These are phyloP conservation scores for Leccinum uliginosum DNA, from an alignment of 768 basidiomycete genomes.

Conservation along the genomic window DNA sequence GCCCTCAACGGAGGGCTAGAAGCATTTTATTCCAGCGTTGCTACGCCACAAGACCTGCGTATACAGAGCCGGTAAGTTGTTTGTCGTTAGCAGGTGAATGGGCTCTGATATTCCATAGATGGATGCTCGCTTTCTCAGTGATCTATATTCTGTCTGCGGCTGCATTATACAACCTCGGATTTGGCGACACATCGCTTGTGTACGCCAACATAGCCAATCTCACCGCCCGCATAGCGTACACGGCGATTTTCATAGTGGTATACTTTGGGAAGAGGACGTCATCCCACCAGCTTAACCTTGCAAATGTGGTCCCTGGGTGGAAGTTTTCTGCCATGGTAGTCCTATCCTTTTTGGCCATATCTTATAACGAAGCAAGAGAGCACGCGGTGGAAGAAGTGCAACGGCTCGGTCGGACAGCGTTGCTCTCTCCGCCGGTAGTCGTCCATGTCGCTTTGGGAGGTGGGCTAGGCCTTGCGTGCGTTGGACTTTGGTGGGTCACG, in stretches of 20 bases:
- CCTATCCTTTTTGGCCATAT: constrained; percentile 24
- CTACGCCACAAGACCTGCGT: constrained; percentile 60
- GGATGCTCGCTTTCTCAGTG: constrained; percentile 76
- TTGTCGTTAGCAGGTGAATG: not conserved
- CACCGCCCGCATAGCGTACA: constrained; percentile 57
- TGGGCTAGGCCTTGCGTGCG: constrained; percentile 23
- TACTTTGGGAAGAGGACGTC: constrained; percentile 40
- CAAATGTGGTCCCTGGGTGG: constrained; percentile 23
- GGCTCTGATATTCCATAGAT: constrained; percentile 33
- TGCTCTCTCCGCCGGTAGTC: constrained; percentile 21
- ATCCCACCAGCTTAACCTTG: constrained; percentile 11
- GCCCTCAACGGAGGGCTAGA: constrained; percentile 90
- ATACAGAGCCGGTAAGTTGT: constrained; percentile 56
- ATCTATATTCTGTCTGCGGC: constrained; percentile 59
- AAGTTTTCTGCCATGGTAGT: constrained; percentile 20
- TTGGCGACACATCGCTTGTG: constrained; percentile 68
- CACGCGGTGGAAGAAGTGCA: constrained; percentile 13
- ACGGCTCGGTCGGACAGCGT: constrained; percentile 12
- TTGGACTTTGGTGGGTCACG: constrained; percentile 29
- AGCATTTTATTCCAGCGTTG: constrained; percentile 82
- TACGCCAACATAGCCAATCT: constrained; percentile 75
- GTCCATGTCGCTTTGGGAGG: constrained; percentile 25
- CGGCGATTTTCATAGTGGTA: constrained; percentile 41
- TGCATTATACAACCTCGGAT: constrained; percentile 38
- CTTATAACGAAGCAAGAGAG: constrained; percentile 13